Base-by-base conservation (phyloP, 331 rosid species). In the Prunus yedoensis region DNA sequence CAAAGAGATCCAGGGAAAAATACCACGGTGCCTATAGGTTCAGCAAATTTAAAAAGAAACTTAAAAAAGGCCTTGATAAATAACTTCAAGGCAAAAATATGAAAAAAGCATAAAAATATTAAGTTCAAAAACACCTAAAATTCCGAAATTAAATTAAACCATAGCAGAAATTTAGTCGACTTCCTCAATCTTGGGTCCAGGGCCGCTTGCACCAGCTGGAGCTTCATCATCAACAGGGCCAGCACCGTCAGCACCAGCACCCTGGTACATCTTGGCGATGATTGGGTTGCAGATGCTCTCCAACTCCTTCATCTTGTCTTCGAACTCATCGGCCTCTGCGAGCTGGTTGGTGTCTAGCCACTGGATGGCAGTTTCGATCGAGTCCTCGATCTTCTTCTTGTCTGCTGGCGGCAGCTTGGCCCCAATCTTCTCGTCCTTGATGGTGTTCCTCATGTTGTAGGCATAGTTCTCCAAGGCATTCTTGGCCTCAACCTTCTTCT, bases 191-290 rank as follows among this genome's bases (percentile, higher is more conserved):
- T 91, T 91, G 5, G 97, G 97, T 53, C 96, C 91, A 1, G 93
- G 88, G 64, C 97, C 96, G 6, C 88, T 69, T 57, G 85, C 87
- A 47, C 90, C 86, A 3, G 90, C 69, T 1, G 96, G 97, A 41
- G 54, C 76, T 13, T 88, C 86, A 0, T 88, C 97, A 18, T 85
- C 93, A 0, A 58, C 76, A 0, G 77, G 77, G 14, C 80, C 87
- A 14, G 74, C 89, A 12, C 85, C 91, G 20, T 86, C 97, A 41
- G 74, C 88, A 0, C 93, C 97, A 5, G 93, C 90, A 4, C 91
- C 97, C 71, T 91, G 96, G 83, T 91, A 91, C 97, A 91, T 91
- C 93, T 91, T 91, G 2, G 97, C 97, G 8, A 91, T 91, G 81
- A 91, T 91, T 2, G 97, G 97, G 83, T 91, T 91, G 91, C 97